Evolutionary conservation across 2,329 filamentous ascomycete species (phyloP), one percentile per base, ranked within the genome.

Genomic region (Fusarium austroafricanum): DNA sequence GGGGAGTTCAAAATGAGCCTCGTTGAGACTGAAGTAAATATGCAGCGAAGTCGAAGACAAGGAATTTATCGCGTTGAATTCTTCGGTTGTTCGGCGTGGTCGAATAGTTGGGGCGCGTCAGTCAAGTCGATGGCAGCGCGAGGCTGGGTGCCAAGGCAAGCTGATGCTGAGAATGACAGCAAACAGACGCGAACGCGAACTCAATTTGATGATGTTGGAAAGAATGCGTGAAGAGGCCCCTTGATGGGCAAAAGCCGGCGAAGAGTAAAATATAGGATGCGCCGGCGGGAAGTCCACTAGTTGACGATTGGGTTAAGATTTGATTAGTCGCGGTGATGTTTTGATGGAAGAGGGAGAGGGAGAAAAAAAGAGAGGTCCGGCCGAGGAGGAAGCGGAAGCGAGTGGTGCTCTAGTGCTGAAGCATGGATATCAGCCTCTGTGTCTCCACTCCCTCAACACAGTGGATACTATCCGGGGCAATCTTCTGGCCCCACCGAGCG

Each of bases 291-390:
- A 59, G 65, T 45, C 44, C 49, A 26, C 49, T 49, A 28, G 55
- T 70, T 53, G 65, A 73, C 66, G 62, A 59, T 59, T 53, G 57
- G 31, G 58, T 65, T 53, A 56, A 49, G 61, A 55, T 46, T 61
- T 52, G 65, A 56, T 60, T 61, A 59, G 33, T 56, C 67, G 67
- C 52, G 61, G 67, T 61, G 71, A 54, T 73, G 73, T 73, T 74
- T 73, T 72, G 61, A 65, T 71, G 67, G 71, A 71, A 72, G 68
- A 61, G 65, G 71, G 65, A 73, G 72, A 68, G 70, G 65, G 69
- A 67, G 68, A 71, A 72, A 74, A 73, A 71, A 68, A 65, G 67
- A 70, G 65, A 69, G 68, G 69, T 60, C 61, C 56, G 56, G 61
- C 63, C 55, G 71, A 75, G 74, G 73, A 64, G 61, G 60, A 65